Evolutionary conservation across 495 filamentous ascomycete genomes (phyloP), one percentile per base, ranked within the genome.

Genomic region (Penicillium alfredii): DNA sequence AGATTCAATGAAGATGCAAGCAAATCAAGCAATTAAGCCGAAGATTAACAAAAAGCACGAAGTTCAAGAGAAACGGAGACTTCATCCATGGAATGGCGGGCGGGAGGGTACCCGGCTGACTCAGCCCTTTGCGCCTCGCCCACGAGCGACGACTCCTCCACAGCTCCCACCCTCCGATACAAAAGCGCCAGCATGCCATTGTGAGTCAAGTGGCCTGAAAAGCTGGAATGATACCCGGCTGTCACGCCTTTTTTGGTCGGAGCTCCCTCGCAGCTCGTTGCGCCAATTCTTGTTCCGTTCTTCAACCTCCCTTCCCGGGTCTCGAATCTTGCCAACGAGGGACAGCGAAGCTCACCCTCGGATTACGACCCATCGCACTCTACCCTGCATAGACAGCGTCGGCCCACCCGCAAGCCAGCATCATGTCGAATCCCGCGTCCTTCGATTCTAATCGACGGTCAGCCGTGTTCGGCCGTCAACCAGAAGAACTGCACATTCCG

Each of bases 401-500:
- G 31, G 38, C 26, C 39, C 40, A 42, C 25, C 40, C n/a, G n/a
- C n/a, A n/a, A n/a, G n/a, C n/a, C n/a, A n/a, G 40, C 47, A 55
- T 30, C 39, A 69, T 71, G 58, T 64, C 71, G 33, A 73, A 66
- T 44, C 61, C 64, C 16, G 42, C 60, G 44, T 53, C 69, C 12
- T 80, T 71, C 55, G 76, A 78, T 18, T 69, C 70, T 16, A 64
- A 72, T 24, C 69, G 77, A 47, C 67, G 77, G 47, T 54, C 65
- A 30, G 64, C 69, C 24, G 56, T 61, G 8, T 72, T 70, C 39
- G 64, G 58, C 17, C 69, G 78, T 31, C 68, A 73, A 30, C 68
- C 74, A 43, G 86, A 89, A 47, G 86, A 93, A 66, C 72, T 89
- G 49, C 86, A 90, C 61, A 81, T 90, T 42, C 76, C 81, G 26